Evolutionary conservation across 106 monocot species (phyloP).

Genomic region (Xerophyta viscosa): DNA sequence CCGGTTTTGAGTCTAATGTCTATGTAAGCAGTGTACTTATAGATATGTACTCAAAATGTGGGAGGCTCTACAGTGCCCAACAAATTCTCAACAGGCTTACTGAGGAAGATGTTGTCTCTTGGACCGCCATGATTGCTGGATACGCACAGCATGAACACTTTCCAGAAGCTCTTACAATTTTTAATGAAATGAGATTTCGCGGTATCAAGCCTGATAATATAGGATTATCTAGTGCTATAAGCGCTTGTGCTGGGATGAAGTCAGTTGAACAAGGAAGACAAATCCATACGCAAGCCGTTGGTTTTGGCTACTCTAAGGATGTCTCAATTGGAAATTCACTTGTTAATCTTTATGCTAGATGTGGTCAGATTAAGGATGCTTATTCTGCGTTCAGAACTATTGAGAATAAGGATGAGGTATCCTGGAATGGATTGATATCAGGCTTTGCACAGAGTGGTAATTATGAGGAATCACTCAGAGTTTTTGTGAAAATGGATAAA

Average conservation of each 20-base stretch:
- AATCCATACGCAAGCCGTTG: conserved; percentile 52
- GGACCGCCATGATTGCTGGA: conserved; percentile 93
- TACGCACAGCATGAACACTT: conserved; percentile 59
- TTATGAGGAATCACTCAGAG: conserved; percentile 57
- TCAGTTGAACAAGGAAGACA: conserved; percentile 48
- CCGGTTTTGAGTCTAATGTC: conserved; percentile 47
- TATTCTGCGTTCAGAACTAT: conserved; percentile 37
- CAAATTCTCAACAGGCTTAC: conserved; percentile 35
- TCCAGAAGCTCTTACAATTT: conserved; percentile 62
- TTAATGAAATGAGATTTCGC: conserved; percentile 37
- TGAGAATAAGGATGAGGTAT: conserved; percentile 52
- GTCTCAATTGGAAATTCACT: conserved; percentile 74
- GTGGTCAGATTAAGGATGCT: conserved; percentile 53
- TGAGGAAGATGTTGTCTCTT: conserved; percentile 71
- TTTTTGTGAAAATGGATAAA: conserved; percentile 50
- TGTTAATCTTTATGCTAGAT: conserved; percentile 67
- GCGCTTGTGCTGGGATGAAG: conserved; percentile 68
- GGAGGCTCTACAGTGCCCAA: conserved; percentile 38
- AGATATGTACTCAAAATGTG: conserved; percentile 88
- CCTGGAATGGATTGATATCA: conserved; percentile 90
- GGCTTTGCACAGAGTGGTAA: conserved; percentile 76
- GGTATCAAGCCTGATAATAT: conserved; percentile 66
- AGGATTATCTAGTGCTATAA: conserved; percentile 64
- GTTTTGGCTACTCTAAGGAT: conserved; percentile 52
- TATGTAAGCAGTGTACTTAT: conserved; percentile 66